Percentiles rank a stretch among this genome's conserved stretches.
Evolutionary conservation across 1,139 yeast genomes (phyloP).

Genomic region (Scheffersomyces segobiensis): DNA sequence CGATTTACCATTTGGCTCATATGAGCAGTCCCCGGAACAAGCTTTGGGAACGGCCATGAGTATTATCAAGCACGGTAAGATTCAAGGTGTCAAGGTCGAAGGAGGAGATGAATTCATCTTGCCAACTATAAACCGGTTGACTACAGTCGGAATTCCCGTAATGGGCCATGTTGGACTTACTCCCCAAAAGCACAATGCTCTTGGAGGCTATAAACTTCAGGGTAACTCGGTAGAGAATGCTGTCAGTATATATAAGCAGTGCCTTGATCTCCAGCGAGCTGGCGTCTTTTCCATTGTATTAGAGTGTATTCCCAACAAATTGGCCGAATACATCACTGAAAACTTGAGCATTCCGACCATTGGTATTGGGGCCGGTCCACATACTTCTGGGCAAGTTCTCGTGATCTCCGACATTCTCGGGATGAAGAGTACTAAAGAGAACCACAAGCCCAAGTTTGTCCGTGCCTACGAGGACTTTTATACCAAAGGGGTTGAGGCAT

Average conservation of each 20-base stretch:
- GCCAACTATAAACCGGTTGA: conserved; percentile 47
- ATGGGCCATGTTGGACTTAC: conserved; percentile 92
- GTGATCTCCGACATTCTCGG: conserved; percentile 87
- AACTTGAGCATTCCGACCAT: conserved; percentile 73
- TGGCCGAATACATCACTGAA: conserved; percentile 68
- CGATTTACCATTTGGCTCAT: conserved; percentile 88
- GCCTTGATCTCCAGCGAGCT: conserved; percentile 65
- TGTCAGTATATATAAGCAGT: conserved; percentile 61
- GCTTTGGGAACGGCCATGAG: conserved; percentile 67
- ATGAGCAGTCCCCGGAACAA: conserved; percentile 62
- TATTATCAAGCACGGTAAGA: conserved; percentile 62
- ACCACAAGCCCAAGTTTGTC: conserved; percentile 67
- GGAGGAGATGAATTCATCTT: conserved; percentile 66
- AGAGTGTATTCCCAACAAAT: conserved; percentile 81
- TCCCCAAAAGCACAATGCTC: conserved; percentile 78
- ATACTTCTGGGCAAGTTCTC: conserved; percentile 84
- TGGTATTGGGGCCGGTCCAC: conserved; percentile 93
- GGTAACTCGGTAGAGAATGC: conserved; percentile 65
- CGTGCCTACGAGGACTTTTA: conserved; percentile 63
- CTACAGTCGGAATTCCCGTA: conserved; percentile 78
- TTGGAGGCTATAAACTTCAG: conserved; percentile 89
- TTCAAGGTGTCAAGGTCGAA: conserved; percentile 84
- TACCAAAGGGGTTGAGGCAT: conserved; percentile 50
- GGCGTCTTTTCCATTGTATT: conserved; percentile 78
- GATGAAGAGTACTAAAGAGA: conserved; percentile 55